Base-by-base conservation (phyloP, 1,139 yeast genomes). In the Suhomyces kunorum region DNA sequence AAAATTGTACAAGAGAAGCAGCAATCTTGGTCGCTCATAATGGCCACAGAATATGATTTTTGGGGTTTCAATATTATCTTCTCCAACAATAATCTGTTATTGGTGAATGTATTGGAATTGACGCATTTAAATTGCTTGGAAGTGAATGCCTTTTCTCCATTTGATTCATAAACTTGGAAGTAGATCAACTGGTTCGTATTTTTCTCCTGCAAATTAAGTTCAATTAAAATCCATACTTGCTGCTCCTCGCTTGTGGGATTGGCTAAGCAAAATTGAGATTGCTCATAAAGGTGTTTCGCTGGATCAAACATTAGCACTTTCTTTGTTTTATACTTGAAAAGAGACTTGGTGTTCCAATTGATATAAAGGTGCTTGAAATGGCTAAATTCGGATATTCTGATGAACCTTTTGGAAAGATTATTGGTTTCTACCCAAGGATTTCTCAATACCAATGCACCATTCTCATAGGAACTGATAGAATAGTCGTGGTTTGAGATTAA, bases 401-500 rank as follows among this genome's bases (percentile, higher is more conserved):
- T 47, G 5, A 57, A 46, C 29, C 68, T 44, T 5, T 45, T 38
- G 7, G 47, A 48, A 12, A 51, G 43, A 20, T 45, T 36, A 22
- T 40, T 43, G 11, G 43, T 36, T 13, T 47, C 51, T 2, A 59
- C 45, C 76, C 83, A 75, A 0, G 92, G 88, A 52, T 84, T 83
- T 44, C 75, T 74, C 4, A 87, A 46, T 49, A 55, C 1, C 15
- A 35, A 22, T 6, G 29, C 8, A 5, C 53, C 51, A 0, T 43
- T 50, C 13, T 58, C 56, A 13, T 46, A 47, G 4, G 49, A 44
- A n/a, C 55, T 47, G 8, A 64, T 48, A 4, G 86, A 74, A 54
- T 87, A 88, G 58, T 87, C 96, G 60, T 88, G 96, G 30, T 76
- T 71, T 2, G 82, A 64, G 2, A 79, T 67, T 25, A 86, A 59